Base-by-base conservation (phyloP, 306 rosid species). In the Acacia melanoxylon region DNA sequence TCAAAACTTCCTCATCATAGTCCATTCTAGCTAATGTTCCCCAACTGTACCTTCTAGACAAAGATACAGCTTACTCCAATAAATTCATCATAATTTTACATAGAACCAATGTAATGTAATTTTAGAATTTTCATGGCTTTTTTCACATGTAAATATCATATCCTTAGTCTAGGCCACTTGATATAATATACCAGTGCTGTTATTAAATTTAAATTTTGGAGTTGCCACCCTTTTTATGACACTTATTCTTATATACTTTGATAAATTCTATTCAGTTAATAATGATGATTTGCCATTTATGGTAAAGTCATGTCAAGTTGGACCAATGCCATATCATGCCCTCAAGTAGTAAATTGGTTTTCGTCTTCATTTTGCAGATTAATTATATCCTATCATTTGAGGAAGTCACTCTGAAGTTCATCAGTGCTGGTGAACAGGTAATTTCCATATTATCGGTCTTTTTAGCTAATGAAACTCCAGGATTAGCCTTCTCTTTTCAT, bases 331-430 rank as follows among this genome's bases (percentile, higher is more conserved):
- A 22, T 76, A 49, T 76, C 67, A 31, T 31, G 79, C 66, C 68
- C 65, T 83, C 72, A 37, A 83, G 78, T 46, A 72, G 85, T 58
- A 46, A 44, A 20, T 71, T 71, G 75, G 66, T 25, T 41, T 54
- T 37, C 8, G 41, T 37, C 41, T 41, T 86, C 54, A 68, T 73
- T 37, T 84, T 93, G 97, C 95, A 95, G 99, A 92, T 95, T 82
- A 95, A 88, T 83, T 93, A 88, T 81, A 87, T 95, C 80, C 83
- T 93, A 63, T 93, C 98, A 74, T 95, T 95, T 17, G 98, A 95
- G 90, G 99, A 95, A 89, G 91, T 93, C 86, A 88, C 98, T 79
- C 86, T 95, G 90, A 93, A 93, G 91, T 95, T 95, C 83, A 91
- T 93, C 66, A 86, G 81, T 71, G 97, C 85, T 66, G 86, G 89